A percentile compares a stretch with the other conserved stretches of the same genome.
Evolutionary conservation across 2,329 filamentous ascomycete species (phyloP).

Genomic region (Colletotrichum abscissum): DNA sequence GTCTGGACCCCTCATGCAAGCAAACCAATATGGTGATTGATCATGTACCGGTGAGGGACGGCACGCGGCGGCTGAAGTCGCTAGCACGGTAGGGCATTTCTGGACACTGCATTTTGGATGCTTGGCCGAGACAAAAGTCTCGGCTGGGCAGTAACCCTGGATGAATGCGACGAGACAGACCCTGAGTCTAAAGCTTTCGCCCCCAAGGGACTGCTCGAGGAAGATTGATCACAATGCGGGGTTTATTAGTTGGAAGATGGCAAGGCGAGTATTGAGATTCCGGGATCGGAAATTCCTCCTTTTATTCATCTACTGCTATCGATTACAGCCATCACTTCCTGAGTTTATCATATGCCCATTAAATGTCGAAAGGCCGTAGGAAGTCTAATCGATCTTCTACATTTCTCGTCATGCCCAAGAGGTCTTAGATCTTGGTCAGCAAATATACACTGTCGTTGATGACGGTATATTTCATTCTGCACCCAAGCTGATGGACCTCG

Average conservation of each 20-base stretch:
- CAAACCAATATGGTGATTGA: neutral
- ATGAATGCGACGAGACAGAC: neutral
- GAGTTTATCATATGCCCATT: too few relatives aligned
- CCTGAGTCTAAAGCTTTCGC: neutral
- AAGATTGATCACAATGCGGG: too few relatives aligned
- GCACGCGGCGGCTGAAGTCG: neutral
- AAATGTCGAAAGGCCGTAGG: too few relatives aligned
- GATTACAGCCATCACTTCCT: too few relatives aligned
- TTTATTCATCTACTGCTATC: too few relatives aligned
- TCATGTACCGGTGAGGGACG: neutral
- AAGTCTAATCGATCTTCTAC: too few relatives aligned
- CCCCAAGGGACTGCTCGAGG: too few relatives aligned
- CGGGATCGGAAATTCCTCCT: neutral
- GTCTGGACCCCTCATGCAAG: neutral
- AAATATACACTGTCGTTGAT: rapidly evolving
- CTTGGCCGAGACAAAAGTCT: neutral
- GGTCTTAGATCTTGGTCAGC: neutral
- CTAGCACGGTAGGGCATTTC: neutral
- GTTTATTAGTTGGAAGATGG: neutral
- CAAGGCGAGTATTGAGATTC: rapidly evolving
- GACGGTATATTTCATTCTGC: neutral
- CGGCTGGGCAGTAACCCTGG: neutral
- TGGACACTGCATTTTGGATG: neutral
- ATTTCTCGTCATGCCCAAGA: too few relatives aligned
- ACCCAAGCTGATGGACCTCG: neutral